Percentiles rank a stretch among this genome's conserved stretches.
phyloP scores from a whole-genome alignment of 139 green algal species.

The Astrephomene gubernaculifera region DNA sequence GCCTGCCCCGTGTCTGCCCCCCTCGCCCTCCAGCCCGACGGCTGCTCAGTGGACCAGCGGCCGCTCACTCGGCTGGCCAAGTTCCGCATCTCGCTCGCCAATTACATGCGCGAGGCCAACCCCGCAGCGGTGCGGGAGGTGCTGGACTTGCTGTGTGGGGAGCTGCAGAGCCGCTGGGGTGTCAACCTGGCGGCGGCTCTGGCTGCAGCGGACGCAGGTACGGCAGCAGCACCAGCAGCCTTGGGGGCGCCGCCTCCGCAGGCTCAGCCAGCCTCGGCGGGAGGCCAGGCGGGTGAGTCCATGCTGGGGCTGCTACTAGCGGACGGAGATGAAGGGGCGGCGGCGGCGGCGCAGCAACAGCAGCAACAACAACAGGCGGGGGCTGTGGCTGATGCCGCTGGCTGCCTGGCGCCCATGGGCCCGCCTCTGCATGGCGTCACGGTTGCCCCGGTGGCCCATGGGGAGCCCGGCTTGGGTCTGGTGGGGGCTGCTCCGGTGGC shows the following conservation, averaged over 20 bases:
- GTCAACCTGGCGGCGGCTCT: slow-evolving; percentile 2
- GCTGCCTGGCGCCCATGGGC: too few species aligned
- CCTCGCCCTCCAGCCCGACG: slow-evolving; percentile 1
- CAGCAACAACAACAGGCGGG: not conserved
- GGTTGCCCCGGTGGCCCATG: too few species aligned
- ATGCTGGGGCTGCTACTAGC: slow-evolving; percentile 19
- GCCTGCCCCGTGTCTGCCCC: not conserved
- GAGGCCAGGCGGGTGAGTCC: not conserved
- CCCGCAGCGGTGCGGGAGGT: not conserved
- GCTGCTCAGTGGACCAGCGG: not conserved
- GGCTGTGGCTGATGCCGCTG: not conserved
- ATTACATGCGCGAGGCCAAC: slow-evolving; percentile 29
- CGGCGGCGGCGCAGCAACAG: not conserved
- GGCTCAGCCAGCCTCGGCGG: not conserved
- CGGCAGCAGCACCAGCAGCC: not conserved
- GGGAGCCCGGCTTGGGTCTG: too few species aligned
- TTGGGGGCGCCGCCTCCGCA: not conserved
- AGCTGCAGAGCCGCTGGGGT: slow-evolving; percentile 21
- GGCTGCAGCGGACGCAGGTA: not conserved
- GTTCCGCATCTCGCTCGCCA: slow-evolving; percentile 12
- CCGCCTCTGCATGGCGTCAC: too few species aligned
- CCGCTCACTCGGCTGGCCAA: slow-evolving; percentile 28
- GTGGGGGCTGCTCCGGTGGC: not conserved
- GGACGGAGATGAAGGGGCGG: not conserved
- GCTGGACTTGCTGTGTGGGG: slow-evolving; percentile 20